Base-by-base conservation (phyloP, 2,329 filamentous ascomycete genomes). In the Dendryphion nanum region DNA sequence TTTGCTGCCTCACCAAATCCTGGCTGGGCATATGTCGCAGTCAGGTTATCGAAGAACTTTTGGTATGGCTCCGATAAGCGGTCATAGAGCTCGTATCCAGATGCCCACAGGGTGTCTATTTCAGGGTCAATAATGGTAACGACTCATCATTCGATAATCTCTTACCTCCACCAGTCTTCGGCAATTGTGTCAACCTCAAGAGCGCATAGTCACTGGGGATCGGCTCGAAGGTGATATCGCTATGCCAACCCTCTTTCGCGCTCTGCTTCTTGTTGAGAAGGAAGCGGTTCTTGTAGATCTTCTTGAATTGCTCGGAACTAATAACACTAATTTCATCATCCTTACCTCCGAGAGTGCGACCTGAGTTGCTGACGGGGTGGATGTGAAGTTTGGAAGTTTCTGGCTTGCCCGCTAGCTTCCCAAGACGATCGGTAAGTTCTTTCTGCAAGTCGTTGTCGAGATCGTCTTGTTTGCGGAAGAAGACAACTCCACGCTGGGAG, bases 341-440 rank as follows among this genome's bases (percentile, higher is more conserved):
- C 6, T 54, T 53, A 3, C 58, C 62, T 12, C 63, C 52, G 16
- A 78, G 68, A 7, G 50, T 48, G 16, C 56, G 55, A n/a, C 78
- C 62, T 64, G 69, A 52, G 45, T 70, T 70, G 37, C 62, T 53
- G 24, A 83, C 59, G 0, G 80, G 81, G 50, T 83, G 79, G 35
- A 83, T 81, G 51, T 83, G 80, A 5, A 83, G 66, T 30, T 70
- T 71, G 0, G 78, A 82, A 0, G 71, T 75, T 0, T 61, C 52
- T 0, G 79, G 79, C 42, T 79, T 79, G 39, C 78, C 78, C 0
- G 75, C 71, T 0, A 82, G 69, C 54, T 80, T 65, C 8, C 81
- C 81, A 1, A 84, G 72, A 30, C 71, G 68, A 38, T 77, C 73
- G 14, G 67, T 68, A 6, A 79, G 66, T 23, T 72, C 61, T 57